Evolutionary conservation across 139 green algal genomes (phyloP).

Genomic region (Chlorella sp.): DNA sequence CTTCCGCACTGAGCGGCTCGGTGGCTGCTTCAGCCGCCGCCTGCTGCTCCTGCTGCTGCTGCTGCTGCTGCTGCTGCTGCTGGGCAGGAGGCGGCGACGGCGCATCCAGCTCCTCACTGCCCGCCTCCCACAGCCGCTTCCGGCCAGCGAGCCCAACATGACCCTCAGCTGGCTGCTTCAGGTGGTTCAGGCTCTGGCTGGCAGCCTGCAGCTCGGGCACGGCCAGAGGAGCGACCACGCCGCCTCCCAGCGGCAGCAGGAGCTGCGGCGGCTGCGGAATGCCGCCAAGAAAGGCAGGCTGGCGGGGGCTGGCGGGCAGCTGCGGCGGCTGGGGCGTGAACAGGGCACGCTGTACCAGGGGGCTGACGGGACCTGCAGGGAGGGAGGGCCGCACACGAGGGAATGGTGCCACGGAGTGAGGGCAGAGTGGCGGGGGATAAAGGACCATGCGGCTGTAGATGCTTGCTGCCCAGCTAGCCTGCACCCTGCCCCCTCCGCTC

Average conservation of each 20-base stretch:
- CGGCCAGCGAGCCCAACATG: too few species aligned
- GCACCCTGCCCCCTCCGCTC: too few species aligned
- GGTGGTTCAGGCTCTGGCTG: not conserved
- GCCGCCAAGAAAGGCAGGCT: not conserved
- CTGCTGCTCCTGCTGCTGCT: not conserved
- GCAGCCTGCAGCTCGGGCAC: not conserved
- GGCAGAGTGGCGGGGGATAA: not conserved
- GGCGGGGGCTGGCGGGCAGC: not conserved
- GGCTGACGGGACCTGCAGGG: constrained; percentile 5
- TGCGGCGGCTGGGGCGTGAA: not conserved
- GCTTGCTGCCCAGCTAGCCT: too few species aligned
- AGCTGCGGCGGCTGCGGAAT: not conserved
- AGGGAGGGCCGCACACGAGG: not conserved
- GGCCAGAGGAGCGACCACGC: too few species aligned
- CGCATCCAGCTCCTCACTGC: too few species aligned
- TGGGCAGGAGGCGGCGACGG: not conserved
- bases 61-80: not conserved
- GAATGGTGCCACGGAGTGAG: too few species aligned
- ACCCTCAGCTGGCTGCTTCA: not conserved
- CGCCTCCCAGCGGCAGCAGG: not conserved
- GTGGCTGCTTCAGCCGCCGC: not conserved
- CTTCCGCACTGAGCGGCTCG: not conserved
- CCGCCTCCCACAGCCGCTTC: not conserved
- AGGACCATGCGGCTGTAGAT: not conserved
- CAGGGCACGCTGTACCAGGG: constrained; percentile 1